Conservation (phyloP, 352 stramenopile genomes). For the Phytophthora capsici region DNA sequence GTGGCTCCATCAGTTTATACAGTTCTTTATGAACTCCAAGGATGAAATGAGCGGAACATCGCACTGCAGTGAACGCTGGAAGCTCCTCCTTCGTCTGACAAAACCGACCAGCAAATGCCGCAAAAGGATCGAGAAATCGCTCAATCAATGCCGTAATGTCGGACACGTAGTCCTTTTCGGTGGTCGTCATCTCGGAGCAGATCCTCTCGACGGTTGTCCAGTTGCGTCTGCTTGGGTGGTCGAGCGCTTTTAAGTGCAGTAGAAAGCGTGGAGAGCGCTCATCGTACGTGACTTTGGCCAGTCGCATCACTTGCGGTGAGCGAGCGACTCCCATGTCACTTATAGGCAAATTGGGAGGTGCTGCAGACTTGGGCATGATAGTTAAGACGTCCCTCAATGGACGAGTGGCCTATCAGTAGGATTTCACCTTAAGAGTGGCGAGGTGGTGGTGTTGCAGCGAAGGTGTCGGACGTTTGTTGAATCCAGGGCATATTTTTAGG, state of each 20-base stretch:
- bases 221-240: constrained; percentile 31
- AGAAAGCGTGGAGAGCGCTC: constrained; percentile 35
- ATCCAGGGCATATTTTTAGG: constrained; percentile 31
- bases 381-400: not conserved
- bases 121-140: constrained; percentile 30
- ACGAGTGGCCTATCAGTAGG: not conserved
- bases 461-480: not conserved
- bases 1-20: constrained; percentile 19
- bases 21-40: constrained; percentile 35
- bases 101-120: constrained; percentile 19
- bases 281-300: constrained; percentile 27
- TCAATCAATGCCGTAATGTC: constrained; percentile 31
- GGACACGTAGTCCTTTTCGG: constrained; percentile 40
- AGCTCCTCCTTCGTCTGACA: constrained; percentile 22
- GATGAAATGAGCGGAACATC: constrained; percentile 25
- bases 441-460: no score
- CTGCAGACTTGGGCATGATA: constrained; percentile 18
- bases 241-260: constrained; percentile 31
- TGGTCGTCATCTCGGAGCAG: constrained; percentile 38
- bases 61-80: constrained; percentile 23
- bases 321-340: constrained; percentile 8
- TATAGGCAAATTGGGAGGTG: constrained; percentile 20
- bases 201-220: constrained; percentile 38
- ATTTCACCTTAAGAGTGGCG: constrained; percentile 18
- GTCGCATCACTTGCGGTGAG: constrained; percentile 23